Evolutionary conservation across 345 rosid species (phyloP).

Genomic region (Luvunga scandens): DNA sequence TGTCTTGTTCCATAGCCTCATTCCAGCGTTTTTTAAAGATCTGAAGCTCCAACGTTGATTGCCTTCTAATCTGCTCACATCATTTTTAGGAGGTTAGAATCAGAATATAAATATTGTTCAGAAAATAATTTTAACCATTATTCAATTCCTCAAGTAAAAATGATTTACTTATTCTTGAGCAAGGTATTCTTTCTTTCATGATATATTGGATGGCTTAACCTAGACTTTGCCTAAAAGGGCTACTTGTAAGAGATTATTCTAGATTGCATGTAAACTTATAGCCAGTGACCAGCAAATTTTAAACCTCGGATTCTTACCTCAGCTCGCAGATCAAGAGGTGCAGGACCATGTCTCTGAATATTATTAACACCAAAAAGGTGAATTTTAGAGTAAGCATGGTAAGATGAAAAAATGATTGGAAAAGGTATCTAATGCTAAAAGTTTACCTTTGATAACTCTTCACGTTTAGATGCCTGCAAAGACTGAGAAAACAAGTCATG

Average conservation of each 20-base stretch:
- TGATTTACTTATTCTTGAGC: background rate
- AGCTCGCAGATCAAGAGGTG: conserved; percentile 43
- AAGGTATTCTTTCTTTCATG: background rate
- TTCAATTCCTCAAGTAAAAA: background rate
- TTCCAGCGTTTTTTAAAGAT: conserved; percentile 78
- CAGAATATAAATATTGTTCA: background rate
- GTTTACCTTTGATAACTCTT: conserved; percentile 22
- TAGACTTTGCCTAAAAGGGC: background rate
- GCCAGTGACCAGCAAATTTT: background rate
- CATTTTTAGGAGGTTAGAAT: background rate
- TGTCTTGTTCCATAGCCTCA: conserved; percentile 60
- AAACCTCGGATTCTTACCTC: conserved; percentile 47
- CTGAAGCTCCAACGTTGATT: conserved; percentile 83
- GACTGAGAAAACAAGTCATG: background rate
- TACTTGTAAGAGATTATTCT: background rate
- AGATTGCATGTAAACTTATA: background rate
- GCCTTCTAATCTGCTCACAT: conserved; percentile 73
- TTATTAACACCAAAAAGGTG: background rate
- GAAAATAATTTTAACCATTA: too few species aligned
- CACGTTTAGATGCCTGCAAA: conserved; percentile 18
- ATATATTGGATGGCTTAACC: background rate
- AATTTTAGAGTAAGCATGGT: background rate
- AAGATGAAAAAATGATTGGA: background rate
- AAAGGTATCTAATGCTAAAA: background rate
- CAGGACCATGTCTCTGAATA: conserved; percentile 37